Evolutionary conservation across 208 protist species (phyloP), one percentile per base, ranked within the genome.

Genomic region (Herpetomonas tarakana): DNA sequence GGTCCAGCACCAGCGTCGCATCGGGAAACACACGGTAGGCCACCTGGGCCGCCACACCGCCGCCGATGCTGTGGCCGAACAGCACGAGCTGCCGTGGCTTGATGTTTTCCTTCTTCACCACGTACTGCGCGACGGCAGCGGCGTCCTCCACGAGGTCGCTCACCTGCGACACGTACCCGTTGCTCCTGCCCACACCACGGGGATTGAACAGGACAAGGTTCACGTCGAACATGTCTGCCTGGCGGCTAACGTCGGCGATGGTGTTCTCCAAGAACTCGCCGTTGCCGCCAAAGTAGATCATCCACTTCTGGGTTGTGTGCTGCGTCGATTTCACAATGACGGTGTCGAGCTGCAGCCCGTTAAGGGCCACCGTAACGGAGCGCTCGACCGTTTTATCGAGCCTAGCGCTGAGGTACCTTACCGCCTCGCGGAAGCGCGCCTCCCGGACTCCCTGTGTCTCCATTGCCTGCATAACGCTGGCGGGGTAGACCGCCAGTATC

Each of bases 11-110:
- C 9, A 95, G 49, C 0, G 79, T 59, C 28, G 52, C 67, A 14
- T 67, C 31, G 0, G 69, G 73, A 44, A 61, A 67, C 28, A 55
- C 58, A 3, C 53, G 52, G 7, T 52, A 62, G 14, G 76, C 86
- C n/a, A 91, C 62, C 35, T 73, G 54, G 0, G 78, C 79, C 4
- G 79, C 85, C 1, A 85, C 59, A 2, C 78, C 85, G 24, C 81
- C 86, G 16, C 88, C 88, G 63, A 95, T 92, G 51, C 86, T 92
- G 58, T 92, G 88, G 3, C 88, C 88, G 41, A 91, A 79, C 21
- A 95, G 65, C 14, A 95, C 30, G 2, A 95, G 30, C 1, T 85
- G 53, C 0, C 51, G 38, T 18, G 49, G 65, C 1, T 62, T 29
- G 18, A 91, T 80, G 28, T 63, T 35, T 28, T 87, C 78, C 35